Conservation (phyloP, 1,139 yeast genomes). For the Hyphopichia khmerensis region DNA sequence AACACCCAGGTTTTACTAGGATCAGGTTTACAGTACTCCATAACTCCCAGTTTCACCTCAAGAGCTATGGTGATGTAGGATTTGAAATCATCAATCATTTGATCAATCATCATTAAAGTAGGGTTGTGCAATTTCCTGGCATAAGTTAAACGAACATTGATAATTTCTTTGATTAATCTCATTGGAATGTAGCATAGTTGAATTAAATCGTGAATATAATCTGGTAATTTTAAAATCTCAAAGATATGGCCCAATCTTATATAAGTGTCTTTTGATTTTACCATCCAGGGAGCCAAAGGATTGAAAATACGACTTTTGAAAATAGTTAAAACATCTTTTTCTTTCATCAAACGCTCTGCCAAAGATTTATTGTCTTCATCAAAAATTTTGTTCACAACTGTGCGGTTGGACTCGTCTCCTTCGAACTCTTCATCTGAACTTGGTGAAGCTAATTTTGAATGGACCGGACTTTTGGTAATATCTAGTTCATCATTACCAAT, state of each 20-base stretch:
- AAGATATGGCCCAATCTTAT: constrained; percentile 62
- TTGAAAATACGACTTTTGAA: constrained; percentile 60
- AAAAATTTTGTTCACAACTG: constrained; percentile 39
- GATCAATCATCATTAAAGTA: constrained; percentile 95
- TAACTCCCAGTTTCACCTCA: constrained; percentile 67
- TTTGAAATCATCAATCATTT: constrained; percentile 84
- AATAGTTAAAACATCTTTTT: constrained; percentile 73
- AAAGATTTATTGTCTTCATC: constrained; percentile 64
- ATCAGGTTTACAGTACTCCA: constrained; percentile 66
- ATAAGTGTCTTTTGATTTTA: constrained; percentile 74
- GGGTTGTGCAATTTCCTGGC: constrained; percentile 82
- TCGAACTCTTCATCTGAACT: constrained; percentile 11
- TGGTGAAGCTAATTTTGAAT: constrained; percentile 31
- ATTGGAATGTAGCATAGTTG: constrained; percentile 76
- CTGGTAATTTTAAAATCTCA: constrained; percentile 71
- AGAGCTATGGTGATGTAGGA: constrained; percentile 75
- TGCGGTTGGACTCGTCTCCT: constrained; percentile 8
- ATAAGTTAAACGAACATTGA: constrained; percentile 70
- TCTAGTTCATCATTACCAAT: constrained; percentile 83
- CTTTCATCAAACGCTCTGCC: constrained; percentile 84
- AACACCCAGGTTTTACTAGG: constrained; percentile 68
- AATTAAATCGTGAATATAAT: constrained; percentile 65
- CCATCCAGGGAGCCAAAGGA: constrained; percentile 69
- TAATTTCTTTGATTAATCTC: constrained; percentile 76
- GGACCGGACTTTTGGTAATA: constrained; percentile 39